Base-by-base conservation (phyloP, 352 stramenopile genomes). In the Pythium volutum region DNA sequence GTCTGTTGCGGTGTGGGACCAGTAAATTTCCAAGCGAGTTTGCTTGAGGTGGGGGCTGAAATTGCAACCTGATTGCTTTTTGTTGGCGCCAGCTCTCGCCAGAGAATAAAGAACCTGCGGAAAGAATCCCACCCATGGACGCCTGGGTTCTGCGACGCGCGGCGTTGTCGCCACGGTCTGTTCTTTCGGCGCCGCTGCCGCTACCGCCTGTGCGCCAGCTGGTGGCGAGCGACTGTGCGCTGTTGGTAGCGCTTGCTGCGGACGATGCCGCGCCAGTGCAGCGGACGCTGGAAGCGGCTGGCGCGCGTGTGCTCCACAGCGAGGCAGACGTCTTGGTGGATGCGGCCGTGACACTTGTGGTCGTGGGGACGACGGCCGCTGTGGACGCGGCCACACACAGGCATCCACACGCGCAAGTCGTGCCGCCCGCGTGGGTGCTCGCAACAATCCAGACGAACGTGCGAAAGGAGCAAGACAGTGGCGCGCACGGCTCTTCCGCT, bases 111-210 rank as follows among this genome's bases (percentile, higher is more conserved):
- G 7, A 9, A 15, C 16, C 18, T 25, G 39, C 18, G 8, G 39
- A 14, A 45, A 48, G 42, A 23, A 22, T 29, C 16, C n/a, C 38
- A 27, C 12, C 42, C 33, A 90, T 90, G 81, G 79, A 90, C 60
- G 79, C 77, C 11, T 90, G 88, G 60, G 45, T 88, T 3, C 65
- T 73, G 55, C 79, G 74, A 20, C 38, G 53, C 36, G 14, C 64
- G 67, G 12, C 50, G 25, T 18, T 34, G 31, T 57, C 50, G 50
- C 20, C 49, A 33, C 49, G 36, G 22, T 14, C 25, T n/a, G 26
- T 27, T 48, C 53, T 59, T 50, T 34, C 34, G n/a, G n/a, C n/a
- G n/a, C n/a, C n/a, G n/a, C n/a, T n/a, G 33, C 23, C 33, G 12
- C 31, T 36, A 23, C 54, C 36, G 27, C 54, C 54, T 0, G 9